Conservation (phyloP, 2,329 filamentous ascomycete species). For the Aspergillus neotritici region DNA sequence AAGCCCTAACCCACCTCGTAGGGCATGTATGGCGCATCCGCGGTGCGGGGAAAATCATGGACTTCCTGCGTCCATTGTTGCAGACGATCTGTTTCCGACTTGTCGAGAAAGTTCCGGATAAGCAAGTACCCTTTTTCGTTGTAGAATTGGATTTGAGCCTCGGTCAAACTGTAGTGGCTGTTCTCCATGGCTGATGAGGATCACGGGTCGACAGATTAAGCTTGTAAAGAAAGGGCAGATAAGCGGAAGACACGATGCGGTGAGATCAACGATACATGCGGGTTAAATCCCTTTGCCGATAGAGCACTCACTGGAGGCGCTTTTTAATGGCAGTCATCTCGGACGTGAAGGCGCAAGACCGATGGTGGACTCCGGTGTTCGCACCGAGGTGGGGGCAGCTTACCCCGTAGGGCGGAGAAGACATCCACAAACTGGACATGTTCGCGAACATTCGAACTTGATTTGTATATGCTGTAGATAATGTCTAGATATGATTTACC, state of each 20-base stretch:
- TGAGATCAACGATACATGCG: too few species aligned
- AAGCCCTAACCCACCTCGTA: slow-evolving; percentile 20
- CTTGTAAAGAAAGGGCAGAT: too few species aligned
- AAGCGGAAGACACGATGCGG: too few species aligned
- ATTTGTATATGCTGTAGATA: neutral
- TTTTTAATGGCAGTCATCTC: too few species aligned
- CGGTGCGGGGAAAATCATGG: slow-evolving; percentile 28
- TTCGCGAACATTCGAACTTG: neutral
- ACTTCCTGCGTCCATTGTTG: slow-evolving; percentile 33
- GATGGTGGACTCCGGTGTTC: too few species aligned
- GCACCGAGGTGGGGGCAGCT: too few species aligned
- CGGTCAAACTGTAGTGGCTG: slow-evolving; percentile 13
- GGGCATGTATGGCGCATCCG: slow-evolving; percentile 28
- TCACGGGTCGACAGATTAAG: neutral
- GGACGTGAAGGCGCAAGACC: too few species aligned
- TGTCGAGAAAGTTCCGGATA: slow-evolving; percentile 19
- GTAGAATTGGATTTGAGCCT: slow-evolving; percentile 22
- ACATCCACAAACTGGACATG: too few species aligned
- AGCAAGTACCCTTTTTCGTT: slow-evolving; percentile 27
- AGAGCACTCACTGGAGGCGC: too few species aligned
- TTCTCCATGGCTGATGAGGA: slow-evolving; percentile 16
- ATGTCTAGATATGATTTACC: too few species aligned
- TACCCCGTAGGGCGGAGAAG: too few species aligned
- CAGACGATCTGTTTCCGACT: slow-evolving; percentile 14
- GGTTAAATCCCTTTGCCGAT: too few species aligned